Evolutionary conservation across 2,329 filamentous ascomycete species (phyloP), one percentile per base, ranked within the genome.

Genomic region (Clarireedia paspali): DNA sequence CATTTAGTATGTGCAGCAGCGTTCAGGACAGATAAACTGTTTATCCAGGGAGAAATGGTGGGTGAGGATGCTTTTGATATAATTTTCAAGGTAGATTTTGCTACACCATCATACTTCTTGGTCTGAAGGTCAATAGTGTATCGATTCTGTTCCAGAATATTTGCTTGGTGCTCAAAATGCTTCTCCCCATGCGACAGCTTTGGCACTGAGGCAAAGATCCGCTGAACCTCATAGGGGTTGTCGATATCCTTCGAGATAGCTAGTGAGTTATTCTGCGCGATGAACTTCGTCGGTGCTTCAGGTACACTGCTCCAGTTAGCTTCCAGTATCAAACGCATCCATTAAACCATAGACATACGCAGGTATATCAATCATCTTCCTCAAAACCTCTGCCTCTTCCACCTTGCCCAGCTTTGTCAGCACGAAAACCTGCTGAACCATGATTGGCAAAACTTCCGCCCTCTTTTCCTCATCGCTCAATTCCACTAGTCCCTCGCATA

Each of bases 341-440:
- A 26, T 20, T 46, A 12, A 45, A 59, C 39, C 36, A 24, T n/a
- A 20, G 38, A 70, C 83, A 69, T 73, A 89, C 85, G 81, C 78
- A 50, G 77, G 72, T 56, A 79, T 71, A n/a, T 77, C 77, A 30
- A 91, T 74, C n/a, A 77, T 78, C 52, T 77, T 78, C 50, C 83
- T 82, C 36, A 91, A 67, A 45, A 79, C 75, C 49, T 79, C 75
- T 0, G 88, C 88, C 62, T 91, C 85, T 26, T 82, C 77, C 15
- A 75, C 66, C 64, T 85, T 85, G 17, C 87, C 88, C 59, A 88
- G 70, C 61, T 80, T 82, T 2, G 80, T 79, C 56, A 88, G 77
- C 1, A 89, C 85, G 64, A 87, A 91, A 26, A 87, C 79, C 65
- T 89, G 85, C 70, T 94, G 89, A 24, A 89, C 80, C 34, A 84